Evolutionary conservation across 306 rosid genomes (phyloP).

Genomic region (Prunus kanzakura): DNA sequence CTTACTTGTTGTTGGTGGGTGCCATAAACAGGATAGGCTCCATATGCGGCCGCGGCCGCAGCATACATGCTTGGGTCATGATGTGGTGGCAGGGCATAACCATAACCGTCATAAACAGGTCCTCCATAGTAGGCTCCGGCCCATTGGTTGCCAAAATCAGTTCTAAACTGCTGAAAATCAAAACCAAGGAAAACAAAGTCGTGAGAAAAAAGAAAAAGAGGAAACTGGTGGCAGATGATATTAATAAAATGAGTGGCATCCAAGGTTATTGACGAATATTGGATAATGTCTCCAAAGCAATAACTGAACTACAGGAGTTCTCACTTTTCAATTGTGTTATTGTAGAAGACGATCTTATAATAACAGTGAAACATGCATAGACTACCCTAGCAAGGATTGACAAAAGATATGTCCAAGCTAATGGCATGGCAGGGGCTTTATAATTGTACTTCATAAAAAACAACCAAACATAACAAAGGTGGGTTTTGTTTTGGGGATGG

Average conservation of each 20-base stretch:
- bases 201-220: conserved; percentile 6
- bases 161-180: conserved; percentile 54
- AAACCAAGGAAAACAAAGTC: conserved; percentile 15
- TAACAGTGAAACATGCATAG: neutral
- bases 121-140: conserved; percentile 74
- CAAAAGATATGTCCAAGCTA: neutral
- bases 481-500: neutral
- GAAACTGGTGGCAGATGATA: neutral
- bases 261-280: neutral
- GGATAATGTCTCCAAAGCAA: neutral
- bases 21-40: conserved; percentile 77
- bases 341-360: no score
- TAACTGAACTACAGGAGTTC: neutral
- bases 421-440: neutral
- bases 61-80: conserved; percentile 83
- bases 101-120: conserved; percentile 80
- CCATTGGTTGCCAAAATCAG: conserved; percentile 72
- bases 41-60: conserved; percentile 59
- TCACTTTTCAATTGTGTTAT: no score
- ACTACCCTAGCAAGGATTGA: neutral
- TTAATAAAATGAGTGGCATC: neutral
- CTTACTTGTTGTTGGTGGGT: conserved; percentile 96
- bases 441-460: neutral
- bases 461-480: neutral
- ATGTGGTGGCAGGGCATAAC: conserved; percentile 73